Base-by-base conservation (phyloP, 225 moss, liverwort and hornwort genomes). In the Marchantia paleacea region DNA sequence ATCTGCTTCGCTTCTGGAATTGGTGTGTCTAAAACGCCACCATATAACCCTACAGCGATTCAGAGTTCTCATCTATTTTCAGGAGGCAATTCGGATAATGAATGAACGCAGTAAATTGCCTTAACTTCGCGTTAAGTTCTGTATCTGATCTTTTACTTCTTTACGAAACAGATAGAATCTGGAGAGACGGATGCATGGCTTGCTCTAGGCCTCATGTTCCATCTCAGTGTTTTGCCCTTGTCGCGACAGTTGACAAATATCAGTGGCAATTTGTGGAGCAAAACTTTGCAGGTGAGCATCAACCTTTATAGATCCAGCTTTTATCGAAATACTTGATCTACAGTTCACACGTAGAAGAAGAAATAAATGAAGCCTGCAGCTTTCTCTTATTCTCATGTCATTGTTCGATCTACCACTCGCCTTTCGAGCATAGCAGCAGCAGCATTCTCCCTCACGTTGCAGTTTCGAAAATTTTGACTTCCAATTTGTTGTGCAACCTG, bases 141-240 rank as follows among this genome's bases (percentile, higher is more conserved):
- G 14, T 71, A 16, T 76, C 55, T 75, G 55, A 75, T 55, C 22
- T 0, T 61, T 19, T 78, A n/a, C 62, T 73, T 22, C 55, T 65
- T 52, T 30, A 80, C 13, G 54, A 25, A 88, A 75, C 94, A 99
- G 99, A 86, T 95, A 84, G 90, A 95, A 80, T 99, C 92, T 60
- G 99, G 99, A 84, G 99, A 99, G 85, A 94, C 95, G 29, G 99
- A 99, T 84, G 94, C 95, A 64, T 99, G 94, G 95, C 86, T 99
- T 62, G 90, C 99, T 53, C 83, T 99, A 61, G 91, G 95, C 53
- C 85, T 99, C 63, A 92, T 94, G 99, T 99, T 99, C 86, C 95
- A 99, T 81, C 91, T 99, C 6, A 99, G 94, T 85, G 91, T 95
- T 52, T 85, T 99, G 83, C 99, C 99, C 51, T 82, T 99, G 90